phyloP scores from a whole-genome alignment of 2,329 filamentous ascomycete species.

The Diaporthe eres region DNA sequence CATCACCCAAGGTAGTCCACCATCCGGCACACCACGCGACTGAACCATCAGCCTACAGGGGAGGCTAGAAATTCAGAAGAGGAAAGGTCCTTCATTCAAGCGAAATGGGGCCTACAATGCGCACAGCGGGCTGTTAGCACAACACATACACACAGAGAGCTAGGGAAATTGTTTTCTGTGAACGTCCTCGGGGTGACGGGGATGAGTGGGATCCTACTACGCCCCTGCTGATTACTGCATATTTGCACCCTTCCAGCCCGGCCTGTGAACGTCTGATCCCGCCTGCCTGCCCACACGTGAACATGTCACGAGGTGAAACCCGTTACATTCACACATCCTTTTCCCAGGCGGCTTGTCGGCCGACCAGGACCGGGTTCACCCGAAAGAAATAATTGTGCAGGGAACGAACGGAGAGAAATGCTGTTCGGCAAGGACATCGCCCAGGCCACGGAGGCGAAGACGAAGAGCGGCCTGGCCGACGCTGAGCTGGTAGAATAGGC shows the following conservation, averaged over 20 bases:
- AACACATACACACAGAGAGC: background rate
- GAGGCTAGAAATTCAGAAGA: background rate
- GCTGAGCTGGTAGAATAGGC: background rate
- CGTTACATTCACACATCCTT: background rate
- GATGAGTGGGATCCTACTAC: background rate
- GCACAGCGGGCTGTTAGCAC: background rate
- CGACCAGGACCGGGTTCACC: slow-evolving; percentile 5
- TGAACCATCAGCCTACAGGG: background rate
- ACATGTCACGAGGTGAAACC: slow-evolving; percentile 21
- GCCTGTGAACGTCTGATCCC: background rate
- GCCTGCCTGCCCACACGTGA: background rate
- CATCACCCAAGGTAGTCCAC: background rate
- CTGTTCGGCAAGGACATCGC: background rate
- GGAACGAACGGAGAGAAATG: background rate
- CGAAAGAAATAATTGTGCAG: background rate
- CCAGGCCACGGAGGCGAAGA: background rate
- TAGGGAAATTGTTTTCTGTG: background rate
- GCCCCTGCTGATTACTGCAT: background rate
- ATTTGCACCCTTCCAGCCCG: background rate
- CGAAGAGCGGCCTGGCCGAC: background rate
- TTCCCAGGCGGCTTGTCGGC: background rate
- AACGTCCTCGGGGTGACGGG: background rate
- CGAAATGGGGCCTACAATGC: slow-evolving; percentile 7
- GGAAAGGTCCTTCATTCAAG: slow-evolving; percentile 1
- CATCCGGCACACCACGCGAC: no score